Evolutionary conservation across 1,139 yeast genomes (phyloP).

Genomic region (Yueomyces sp.): DNA sequence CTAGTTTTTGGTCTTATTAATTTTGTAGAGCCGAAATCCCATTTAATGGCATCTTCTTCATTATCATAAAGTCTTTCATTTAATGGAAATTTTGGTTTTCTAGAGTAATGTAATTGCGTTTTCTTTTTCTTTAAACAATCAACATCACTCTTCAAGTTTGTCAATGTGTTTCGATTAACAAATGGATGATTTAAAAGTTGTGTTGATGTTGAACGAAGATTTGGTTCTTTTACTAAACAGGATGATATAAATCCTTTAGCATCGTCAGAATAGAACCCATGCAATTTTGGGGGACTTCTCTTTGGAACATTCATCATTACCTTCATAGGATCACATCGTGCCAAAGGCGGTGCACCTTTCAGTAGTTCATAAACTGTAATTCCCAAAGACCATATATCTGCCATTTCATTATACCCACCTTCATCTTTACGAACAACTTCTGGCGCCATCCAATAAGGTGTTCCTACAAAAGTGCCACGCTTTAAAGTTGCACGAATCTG

Average conservation of each 20-base stretch:
- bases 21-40: conserved; percentile 14
- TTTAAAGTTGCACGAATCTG: conserved; percentile 51
- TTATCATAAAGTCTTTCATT: conserved; percentile 20
- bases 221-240: conserved; percentile 50
- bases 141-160: conserved; percentile 19
- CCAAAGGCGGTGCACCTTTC: conserved; percentile 61
- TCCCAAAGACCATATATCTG: conserved; percentile 84
- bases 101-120: conserved; percentile 9
- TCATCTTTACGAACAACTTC: conserved; percentile 43
- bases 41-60: conserved; percentile 5
- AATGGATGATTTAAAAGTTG: conserved; percentile 36
- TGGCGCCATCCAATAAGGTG: conserved; percentile 94
- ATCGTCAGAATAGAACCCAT: conserved; percentile 31
- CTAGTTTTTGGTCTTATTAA: neutral
- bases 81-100: conserved; percentile 23
- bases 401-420: conserved; percentile 61
- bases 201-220: conserved; percentile 36
- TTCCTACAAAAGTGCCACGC: conserved; percentile 71
- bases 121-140: conserved; percentile 18
- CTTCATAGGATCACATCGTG: conserved; percentile 62
- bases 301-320: conserved; percentile 63
- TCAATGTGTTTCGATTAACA: conserved; percentile 20
- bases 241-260: conserved; percentile 47
- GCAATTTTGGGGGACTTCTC: conserved; percentile 50
- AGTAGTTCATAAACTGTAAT: conserved; percentile 68